Conservation (phyloP, 2,329 filamentous ascomycete species). For the Taxawa tesnikishii region DNA sequence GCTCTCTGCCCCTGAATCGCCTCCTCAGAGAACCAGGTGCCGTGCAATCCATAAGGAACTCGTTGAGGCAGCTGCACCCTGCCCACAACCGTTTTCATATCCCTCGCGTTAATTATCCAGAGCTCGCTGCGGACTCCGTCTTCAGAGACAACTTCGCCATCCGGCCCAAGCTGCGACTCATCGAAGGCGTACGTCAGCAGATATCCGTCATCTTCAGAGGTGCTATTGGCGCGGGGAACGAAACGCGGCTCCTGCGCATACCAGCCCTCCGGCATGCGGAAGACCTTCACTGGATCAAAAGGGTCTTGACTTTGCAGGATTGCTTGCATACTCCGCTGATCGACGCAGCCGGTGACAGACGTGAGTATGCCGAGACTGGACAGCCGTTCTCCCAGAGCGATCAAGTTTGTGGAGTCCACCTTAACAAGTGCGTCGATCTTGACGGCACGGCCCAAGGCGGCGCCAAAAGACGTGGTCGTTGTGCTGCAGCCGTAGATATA, state of each 20-base stretch:
- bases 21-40: constrained; percentile 45
- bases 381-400: constrained; percentile 34
- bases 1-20: constrained; percentile 38
- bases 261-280: constrained; percentile 47
- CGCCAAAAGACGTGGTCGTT: constrained; percentile 41
- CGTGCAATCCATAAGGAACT: constrained; percentile 59
- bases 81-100: constrained; percentile 49
- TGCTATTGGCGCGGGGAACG: constrained; percentile 31
- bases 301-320: constrained; percentile 31
- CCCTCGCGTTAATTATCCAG: constrained; percentile 54
- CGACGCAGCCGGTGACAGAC: constrained; percentile 49
- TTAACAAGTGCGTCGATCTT: constrained; percentile 57
- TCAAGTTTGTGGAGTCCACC: constrained; percentile 42
- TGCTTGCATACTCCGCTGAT: constrained; percentile 41
- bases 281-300: constrained; percentile 48
- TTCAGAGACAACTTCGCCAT: constrained; percentile 23
- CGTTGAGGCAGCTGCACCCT: constrained; percentile 50
- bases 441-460: constrained; percentile 49
- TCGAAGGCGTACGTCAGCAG: constrained; percentile 60
- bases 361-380: constrained; percentile 17
- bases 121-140: constrained; percentile 43
- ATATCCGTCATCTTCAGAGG: constrained; percentile 53
- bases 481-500: constrained; percentile 60
- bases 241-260: constrained; percentile 59
- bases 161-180: constrained; percentile 43